These are phyloP conservation scores for Euryodendron excelsum DNA, from an alignment of 148 eudicot genomes.

Conservation along the genomic window DNA sequence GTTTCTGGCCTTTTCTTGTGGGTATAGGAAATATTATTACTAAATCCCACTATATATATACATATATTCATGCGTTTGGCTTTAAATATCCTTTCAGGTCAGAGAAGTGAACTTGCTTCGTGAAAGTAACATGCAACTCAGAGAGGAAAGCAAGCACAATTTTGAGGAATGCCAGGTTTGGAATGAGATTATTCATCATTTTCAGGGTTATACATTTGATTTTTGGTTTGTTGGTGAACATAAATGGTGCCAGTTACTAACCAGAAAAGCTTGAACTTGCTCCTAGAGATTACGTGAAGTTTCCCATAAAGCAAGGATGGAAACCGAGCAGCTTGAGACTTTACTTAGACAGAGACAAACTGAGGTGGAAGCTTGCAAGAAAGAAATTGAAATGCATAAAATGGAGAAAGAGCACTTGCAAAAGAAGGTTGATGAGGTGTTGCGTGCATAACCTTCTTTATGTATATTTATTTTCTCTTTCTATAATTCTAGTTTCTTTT, in stretches of 20 bases:
- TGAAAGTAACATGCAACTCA: constrained; percentile 85
- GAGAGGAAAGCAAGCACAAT: constrained; percentile 87
- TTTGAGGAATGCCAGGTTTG: constrained; percentile 88
- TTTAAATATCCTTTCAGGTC: constrained; percentile 25
- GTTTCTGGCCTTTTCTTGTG: not conserved
- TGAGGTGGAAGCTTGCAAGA: constrained; percentile 52
- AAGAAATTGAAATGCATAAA: constrained; percentile 51
- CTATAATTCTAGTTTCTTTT: not conserved
- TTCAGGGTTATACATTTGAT: not conserved
- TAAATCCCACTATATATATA: not conserved
- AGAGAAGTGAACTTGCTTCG: constrained; percentile 84
- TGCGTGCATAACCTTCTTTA: not conserved
- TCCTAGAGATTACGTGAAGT: constrained; percentile 64
- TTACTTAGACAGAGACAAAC: constrained; percentile 51
- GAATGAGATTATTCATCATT: not conserved
- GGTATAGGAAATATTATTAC: not conserved
- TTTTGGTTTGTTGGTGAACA: not conserved
- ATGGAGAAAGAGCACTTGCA: constrained; percentile 50
- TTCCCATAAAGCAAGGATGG: constrained; percentile 45
- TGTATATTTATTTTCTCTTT: not conserved
- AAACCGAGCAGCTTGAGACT: constrained; percentile 52
- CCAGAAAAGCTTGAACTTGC: constrained; percentile 2
- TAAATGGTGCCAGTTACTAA: not conserved
- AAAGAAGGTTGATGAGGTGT: constrained; percentile 56
- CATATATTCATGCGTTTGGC: too few species aligned